phyloP scores from a whole-genome alignment of 2,329 filamentous ascomycete species.

The Plenodomus biglobosus region DNA sequence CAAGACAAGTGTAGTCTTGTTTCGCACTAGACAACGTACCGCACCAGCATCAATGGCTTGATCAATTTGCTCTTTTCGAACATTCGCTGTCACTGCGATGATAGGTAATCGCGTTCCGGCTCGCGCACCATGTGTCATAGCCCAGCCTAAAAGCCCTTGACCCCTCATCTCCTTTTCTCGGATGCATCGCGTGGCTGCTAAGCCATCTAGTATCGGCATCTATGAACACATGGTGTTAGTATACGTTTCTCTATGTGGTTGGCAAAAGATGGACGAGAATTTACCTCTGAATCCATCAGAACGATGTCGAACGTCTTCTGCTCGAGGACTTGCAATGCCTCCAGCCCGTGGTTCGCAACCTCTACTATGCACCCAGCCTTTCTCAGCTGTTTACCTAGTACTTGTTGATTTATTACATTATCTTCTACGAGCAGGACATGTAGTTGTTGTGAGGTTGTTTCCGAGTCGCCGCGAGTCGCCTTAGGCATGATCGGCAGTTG shows the following conservation, averaged over 20 bases:
- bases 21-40: too few species aligned
- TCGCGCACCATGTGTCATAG: not conserved
- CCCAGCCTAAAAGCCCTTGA: constrained; percentile 4
- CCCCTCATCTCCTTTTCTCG: constrained; percentile 47
- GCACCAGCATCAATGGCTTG: constrained; percentile 39
- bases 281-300: constrained; percentile 46
- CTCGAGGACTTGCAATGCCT: constrained; percentile 30
- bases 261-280: not conserved
- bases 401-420: constrained; percentile 4
- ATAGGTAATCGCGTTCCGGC: constrained; percentile 28
- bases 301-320: constrained; percentile 35
- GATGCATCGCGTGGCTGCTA: constrained; percentile 50
- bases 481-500: not conserved
- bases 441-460: not conserved
- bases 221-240: constrained; percentile 34
- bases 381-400: constrained; percentile 1
- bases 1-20: not conserved
- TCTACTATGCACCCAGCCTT: not conserved
- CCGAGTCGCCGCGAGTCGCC: not conserved
- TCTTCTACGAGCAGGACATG: constrained; percentile 1
- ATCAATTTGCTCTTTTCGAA: constrained; percentile 40
- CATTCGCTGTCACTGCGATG: constrained; percentile 44
- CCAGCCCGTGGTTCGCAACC: constrained; percentile 3
- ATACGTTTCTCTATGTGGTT: not conserved
- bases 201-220: constrained; percentile 58